Conservation (phyloP, 2,329 filamentous ascomycete genomes). For the Stylonectria norvegica region DNA sequence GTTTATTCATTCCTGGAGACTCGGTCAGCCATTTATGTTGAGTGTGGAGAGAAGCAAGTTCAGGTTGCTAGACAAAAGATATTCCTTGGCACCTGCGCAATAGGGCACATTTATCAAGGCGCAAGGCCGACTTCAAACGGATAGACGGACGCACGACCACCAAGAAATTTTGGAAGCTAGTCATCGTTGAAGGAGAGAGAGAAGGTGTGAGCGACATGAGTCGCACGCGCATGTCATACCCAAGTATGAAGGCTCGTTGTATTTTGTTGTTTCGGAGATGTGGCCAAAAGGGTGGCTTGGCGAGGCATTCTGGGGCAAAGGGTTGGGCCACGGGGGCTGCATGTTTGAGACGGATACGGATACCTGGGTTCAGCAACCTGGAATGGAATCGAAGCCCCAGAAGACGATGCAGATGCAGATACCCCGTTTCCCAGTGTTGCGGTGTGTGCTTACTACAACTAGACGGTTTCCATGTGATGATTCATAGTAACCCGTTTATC, state of each 20-base stretch:
- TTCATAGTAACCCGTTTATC: too few relatives aligned
- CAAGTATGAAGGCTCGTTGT: conserved; percentile 2
- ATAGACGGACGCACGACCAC: too few relatives aligned
- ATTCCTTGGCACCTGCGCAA: too few relatives aligned
- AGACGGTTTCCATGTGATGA: too few relatives aligned
- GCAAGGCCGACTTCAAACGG: too few relatives aligned
- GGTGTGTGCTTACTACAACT: too few relatives aligned
- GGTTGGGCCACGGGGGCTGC: background rate
- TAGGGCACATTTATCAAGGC: too few relatives aligned
- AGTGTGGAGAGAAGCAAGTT: conserved; percentile 15
- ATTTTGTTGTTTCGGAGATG: conserved; percentile 5
- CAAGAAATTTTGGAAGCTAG: too few relatives aligned
- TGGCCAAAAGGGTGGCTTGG: background rate
- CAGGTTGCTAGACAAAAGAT: conserved; percentile 29
- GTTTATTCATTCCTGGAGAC: conserved; percentile 6
- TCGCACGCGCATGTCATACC: conserved; percentile 3
- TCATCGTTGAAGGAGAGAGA: conserved; percentile 12
- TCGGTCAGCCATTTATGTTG: conserved; percentile 12
- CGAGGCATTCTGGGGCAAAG: background rate
- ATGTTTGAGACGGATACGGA: background rate
- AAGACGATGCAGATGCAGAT: background rate
- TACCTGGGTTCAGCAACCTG: conserved; percentile 1
- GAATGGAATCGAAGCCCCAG: conserved; percentile 2
- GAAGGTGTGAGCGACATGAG: background rate
- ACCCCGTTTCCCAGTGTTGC: background rate